Base-by-base conservation (phyloP, 2,329 filamentous ascomycete species). In the Huntiella omanensis region DNA sequence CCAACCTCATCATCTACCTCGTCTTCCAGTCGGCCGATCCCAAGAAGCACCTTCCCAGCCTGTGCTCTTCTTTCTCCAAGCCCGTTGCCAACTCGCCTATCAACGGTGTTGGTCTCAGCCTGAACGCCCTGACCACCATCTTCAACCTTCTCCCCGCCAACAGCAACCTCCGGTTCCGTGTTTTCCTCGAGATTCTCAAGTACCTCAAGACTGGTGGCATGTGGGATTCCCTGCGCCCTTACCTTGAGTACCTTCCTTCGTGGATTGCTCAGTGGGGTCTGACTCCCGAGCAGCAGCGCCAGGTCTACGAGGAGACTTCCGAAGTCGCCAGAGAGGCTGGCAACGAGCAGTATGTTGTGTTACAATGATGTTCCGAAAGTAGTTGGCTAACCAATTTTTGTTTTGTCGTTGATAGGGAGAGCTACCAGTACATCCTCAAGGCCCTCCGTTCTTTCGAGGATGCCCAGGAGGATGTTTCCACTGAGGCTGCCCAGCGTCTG, bases 1-100 rank as follows among this genome's bases (percentile, higher is more conserved):
- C 95, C 68, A 96, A 98, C 68, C 80, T 96, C 55, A 80, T 98
- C 62, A 80, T 96, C 59, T 84, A 95, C 69, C 79, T 98, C 50
- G 77, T 93, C 54, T 73, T 85, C 57, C 84, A 93, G 66, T 84
- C 86, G 50, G 76, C 82, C 56, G 83, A 87, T 56, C 75, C 82
- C 54, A 80, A 85, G 63, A 83, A 82, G 65, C 82, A 91, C 68
- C 78, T 98, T 54, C 82, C 84, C 50, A 74, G 75, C 56, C 79
- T 98, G 58, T 96, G 91, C 75, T 71, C 78, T 58, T 88, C 92
- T 66, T 83, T 98, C 59, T 76, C 77, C 54, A 81, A 84, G 62
- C 88, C 91, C 53, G 77, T 96, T 59, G 76, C 80, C 51, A 83
- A 83, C 51, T 93, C 88, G 43, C 83, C 86, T 46, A 69, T 80